A percentile compares a stretch with the other conserved stretches of the same genome.
Evolutionary conservation across 2,329 filamentous ascomycete species (phyloP).

Genomic region (Phialophora expanda): DNA sequence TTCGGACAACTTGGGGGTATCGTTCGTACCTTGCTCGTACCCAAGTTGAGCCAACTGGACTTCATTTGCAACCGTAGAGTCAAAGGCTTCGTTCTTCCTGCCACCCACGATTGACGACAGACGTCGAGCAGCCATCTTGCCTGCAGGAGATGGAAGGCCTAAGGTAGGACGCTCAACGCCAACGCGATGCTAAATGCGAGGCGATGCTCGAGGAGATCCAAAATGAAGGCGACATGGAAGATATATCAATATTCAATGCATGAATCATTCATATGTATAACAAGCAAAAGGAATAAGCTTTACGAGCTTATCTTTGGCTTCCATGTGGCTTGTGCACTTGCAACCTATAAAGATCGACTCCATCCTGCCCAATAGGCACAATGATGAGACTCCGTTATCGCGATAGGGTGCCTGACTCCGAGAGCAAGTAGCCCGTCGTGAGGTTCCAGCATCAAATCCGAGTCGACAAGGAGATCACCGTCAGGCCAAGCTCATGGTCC

Average conservation of each 20-base stretch:
- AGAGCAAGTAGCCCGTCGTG: neutral
- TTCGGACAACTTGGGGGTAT: neutral
- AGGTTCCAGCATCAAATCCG: neutral
- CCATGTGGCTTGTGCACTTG: neutral
- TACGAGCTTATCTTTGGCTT: constrained; percentile 13
- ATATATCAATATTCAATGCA: neutral
- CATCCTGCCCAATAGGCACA: neutral
- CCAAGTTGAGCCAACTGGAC: constrained; percentile 47
- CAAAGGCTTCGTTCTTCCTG: constrained; percentile 23
- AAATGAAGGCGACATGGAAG: neutral
- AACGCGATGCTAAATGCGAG: neutral
- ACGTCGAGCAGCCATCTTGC: constrained; percentile 22
- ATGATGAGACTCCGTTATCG: constrained; percentile 1
- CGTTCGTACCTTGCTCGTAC: constrained; percentile 47
- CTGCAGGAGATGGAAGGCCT: neutral
- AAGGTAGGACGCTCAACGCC: neutral
- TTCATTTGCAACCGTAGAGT: constrained; percentile 42
- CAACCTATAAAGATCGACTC: neutral
- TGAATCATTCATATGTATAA: constrained; percentile 15
- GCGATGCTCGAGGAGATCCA: neutral
- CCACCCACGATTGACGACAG: constrained; percentile 31
- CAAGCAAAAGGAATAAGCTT: constrained; percentile 16
- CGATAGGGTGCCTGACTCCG: neutral
- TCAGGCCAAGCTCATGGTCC: neutral
- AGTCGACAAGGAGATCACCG: neutral